Evolutionary conservation across 1,139 yeast genomes (phyloP).

Genomic region (Yamadazyma sp.): DNA sequence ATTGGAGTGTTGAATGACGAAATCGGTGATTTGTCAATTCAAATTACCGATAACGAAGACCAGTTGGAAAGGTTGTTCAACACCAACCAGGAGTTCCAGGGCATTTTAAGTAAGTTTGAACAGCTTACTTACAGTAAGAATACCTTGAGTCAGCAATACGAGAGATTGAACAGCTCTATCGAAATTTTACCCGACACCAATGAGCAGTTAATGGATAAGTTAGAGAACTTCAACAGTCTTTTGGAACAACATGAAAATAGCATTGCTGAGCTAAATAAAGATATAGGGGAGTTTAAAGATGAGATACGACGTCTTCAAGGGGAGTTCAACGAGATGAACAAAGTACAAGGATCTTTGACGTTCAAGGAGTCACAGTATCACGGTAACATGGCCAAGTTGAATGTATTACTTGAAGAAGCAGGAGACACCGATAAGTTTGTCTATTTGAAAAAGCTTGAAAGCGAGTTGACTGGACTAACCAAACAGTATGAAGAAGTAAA

Average conservation of each 20-base stretch:
- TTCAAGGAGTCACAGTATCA: conserved; percentile 42
- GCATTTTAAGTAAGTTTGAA: conserved; percentile 63
- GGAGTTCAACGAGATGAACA: conserved; percentile 40
- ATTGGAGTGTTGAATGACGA: conserved; percentile 49
- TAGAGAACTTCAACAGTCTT: conserved; percentile 54
- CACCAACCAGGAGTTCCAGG: conserved; percentile 80
- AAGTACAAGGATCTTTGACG: conserved; percentile 59
- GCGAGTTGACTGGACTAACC: conserved; percentile 6
- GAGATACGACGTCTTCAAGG: conserved; percentile 26
- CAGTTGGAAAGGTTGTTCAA: conserved; percentile 68
- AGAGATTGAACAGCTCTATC: conserved; percentile 45
- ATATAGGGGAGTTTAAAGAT: conserved; percentile 13
- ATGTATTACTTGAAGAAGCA: conserved; percentile 11
- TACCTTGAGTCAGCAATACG: conserved; percentile 48
- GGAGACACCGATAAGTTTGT: conserved; percentile 9
- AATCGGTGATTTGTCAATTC: conserved; percentile 47
- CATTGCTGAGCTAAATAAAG: conserved; percentile 19
- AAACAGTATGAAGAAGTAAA: conserved; percentile 1
- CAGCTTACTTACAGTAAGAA: conserved; percentile 50
- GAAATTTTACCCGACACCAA: conserved; percentile 49
- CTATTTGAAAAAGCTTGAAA: conserved; percentile 3
- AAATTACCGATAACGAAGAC: conserved; percentile 53
- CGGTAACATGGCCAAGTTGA: conserved; percentile 15
- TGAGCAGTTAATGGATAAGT: conserved; percentile 47
- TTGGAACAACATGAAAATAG: conserved; percentile 37